Conservation (phyloP, 116 monocot genomes). For the Zostera marina region DNA sequence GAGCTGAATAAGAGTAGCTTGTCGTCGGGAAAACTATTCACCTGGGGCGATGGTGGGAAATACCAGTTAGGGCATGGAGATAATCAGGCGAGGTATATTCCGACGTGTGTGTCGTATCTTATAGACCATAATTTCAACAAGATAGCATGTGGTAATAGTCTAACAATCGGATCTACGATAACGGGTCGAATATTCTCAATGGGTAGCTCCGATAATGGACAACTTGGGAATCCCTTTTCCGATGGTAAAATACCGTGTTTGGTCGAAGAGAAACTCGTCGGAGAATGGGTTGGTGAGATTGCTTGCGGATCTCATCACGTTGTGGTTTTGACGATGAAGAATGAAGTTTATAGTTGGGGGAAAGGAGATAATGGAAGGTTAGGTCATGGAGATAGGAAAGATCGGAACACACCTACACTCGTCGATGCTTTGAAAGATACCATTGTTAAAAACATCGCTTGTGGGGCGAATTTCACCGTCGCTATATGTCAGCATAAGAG, state of each 20-base stretch:
- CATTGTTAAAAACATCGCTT: slow-evolving; percentile 49
- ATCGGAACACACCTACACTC: slow-evolving; percentile 61
- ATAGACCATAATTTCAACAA: slow-evolving; percentile 71
- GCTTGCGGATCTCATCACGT: slow-evolving; percentile 81
- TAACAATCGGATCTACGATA: slow-evolving; percentile 61
- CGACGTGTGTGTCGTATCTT: slow-evolving; percentile 71
- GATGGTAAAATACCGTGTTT: slow-evolving; percentile 67
- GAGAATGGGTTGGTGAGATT: slow-evolving; percentile 46
- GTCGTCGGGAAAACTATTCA: slow-evolving; percentile 70
- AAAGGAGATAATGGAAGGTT: slow-evolving; percentile 83
- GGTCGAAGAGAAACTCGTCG: slow-evolving; percentile 52
- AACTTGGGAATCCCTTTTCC: slow-evolving; percentile 67
- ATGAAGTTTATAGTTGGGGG: slow-evolving; percentile 82
- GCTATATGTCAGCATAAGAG: slow-evolving; percentile 62
- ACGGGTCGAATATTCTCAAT: slow-evolving; percentile 56
- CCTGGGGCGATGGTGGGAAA: slow-evolving; percentile 95
- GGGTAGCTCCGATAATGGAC: slow-evolving; percentile 84
- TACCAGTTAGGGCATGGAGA: slow-evolving; percentile 81
- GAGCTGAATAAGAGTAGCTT: slow-evolving; percentile 30
- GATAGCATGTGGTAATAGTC: slow-evolving; percentile 73
- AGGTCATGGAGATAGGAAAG: slow-evolving; percentile 81
- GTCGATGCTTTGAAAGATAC: slow-evolving; percentile 76
- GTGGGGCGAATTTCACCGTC: slow-evolving; percentile 74
- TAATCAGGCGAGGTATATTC: slow-evolving; percentile 57
- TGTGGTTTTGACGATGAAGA: slow-evolving; percentile 42